phyloP scores from a whole-genome alignment of 805 yeast genomes.

The Deakozyma indianensis region DNA sequence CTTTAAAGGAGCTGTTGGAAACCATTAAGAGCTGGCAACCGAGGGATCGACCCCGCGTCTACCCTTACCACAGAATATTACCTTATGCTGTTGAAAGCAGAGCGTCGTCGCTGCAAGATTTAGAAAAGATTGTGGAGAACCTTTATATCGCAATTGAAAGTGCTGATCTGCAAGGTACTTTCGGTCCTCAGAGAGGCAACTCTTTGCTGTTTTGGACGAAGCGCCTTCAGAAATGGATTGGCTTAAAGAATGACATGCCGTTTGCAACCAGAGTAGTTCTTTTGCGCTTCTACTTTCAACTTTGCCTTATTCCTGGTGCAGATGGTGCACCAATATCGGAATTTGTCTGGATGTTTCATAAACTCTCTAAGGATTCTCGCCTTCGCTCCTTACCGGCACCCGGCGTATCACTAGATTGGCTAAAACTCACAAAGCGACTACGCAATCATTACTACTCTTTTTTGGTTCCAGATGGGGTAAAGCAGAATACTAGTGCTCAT shows the following conservation, averaged over 20 bases:
- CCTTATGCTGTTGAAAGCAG: background rate
- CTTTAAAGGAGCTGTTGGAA: no score
- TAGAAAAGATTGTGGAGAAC: background rate
- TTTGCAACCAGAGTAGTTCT: background rate
- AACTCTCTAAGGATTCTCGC: background rate
- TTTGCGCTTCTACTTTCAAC: background rate
- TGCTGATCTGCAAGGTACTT: background rate
- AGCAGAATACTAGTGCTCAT: background rate
- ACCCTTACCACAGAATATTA: background rate
- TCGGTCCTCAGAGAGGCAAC: background rate
- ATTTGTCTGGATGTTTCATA: slow-evolving; percentile 1
- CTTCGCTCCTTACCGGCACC: background rate
- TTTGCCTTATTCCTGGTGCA: background rate
- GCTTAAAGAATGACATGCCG: background rate
- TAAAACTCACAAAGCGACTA: background rate
- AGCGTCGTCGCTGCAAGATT: background rate
- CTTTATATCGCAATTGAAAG: background rate
- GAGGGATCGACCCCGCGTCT: background rate
- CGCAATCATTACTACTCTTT: background rate
- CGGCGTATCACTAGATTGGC: background rate
- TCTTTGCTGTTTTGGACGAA: background rate
- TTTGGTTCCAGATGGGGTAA: background rate
- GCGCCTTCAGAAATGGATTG: background rate
- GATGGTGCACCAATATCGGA: background rate
- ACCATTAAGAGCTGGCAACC: background rate